Evolutionary conservation across 768 basidiomycete species (phyloP).

Genomic region (Boletus pseudopeckii): DNA sequence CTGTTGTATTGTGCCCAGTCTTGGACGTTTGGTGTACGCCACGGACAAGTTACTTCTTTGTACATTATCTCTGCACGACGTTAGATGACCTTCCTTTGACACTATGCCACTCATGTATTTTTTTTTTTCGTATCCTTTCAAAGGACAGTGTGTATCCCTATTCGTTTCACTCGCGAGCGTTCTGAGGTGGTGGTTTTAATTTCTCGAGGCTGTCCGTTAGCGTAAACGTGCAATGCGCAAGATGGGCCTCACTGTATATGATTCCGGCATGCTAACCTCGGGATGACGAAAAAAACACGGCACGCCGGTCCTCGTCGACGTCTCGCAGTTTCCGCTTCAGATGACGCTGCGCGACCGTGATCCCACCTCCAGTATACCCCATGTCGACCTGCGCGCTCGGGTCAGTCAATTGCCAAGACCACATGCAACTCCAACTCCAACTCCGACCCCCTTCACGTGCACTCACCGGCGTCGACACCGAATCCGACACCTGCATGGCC

Average conservation of each 20-base stretch:
- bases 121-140: not conserved
- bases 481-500: not conserved
- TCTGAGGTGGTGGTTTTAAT: no score
- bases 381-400: not conserved
- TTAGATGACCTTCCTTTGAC: constrained; percentile 2
- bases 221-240: no score
- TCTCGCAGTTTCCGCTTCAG: constrained; percentile 20
- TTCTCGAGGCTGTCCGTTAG: no score
- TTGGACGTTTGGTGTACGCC: not conserved
- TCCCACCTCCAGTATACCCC: not conserved
- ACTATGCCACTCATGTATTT: not conserved
- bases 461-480: constrained; percentile 13
- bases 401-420: not conserved
- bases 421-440: not conserved
- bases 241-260: no score
- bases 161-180: not conserved
- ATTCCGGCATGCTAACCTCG: no score
- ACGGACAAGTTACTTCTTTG: not conserved
- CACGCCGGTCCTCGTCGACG: not conserved
- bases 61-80: not conserved
- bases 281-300: no score
- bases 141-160: not conserved
- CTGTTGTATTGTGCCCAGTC: not conserved
- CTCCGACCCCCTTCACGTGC: not conserved
- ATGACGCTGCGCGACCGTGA: constrained; percentile 3